Evolutionary conservation across 1,139 yeast species (phyloP), one percentile per base, ranked within the genome.

Genomic region (Hyphopichia pseudoburtonii): DNA sequence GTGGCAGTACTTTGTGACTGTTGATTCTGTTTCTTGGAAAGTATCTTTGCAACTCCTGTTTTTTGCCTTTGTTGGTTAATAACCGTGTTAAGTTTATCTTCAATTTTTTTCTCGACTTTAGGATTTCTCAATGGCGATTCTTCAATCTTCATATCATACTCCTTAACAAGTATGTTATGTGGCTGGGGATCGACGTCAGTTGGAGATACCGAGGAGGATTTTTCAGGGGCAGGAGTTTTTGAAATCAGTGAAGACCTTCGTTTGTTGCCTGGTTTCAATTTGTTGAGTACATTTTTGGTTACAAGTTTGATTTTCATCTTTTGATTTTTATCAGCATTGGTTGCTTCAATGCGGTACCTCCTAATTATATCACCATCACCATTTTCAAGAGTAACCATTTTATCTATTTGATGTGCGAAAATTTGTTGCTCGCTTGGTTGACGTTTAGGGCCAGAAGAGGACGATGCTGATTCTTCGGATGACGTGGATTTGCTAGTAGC

Each of bases 21-120:
- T 9, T n/a, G 27, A 5, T 21, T 7, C 23, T 7, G 23, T 21
- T 21, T 21, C 10, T 21, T 21, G 23, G n/a, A n/a, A 11, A 26
- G 15, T n/a, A 28, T 17, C 16, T 18, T 16, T 9, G 31, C 22
- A 18, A 28, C 23, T 17, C 21, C n/a, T 5, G 31, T 3, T 18
- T 28, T 28, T 17, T 15, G 6, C 5, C 10, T 11, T 17, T 28
- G 9, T 4, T 8, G 19, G 12, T 28, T 28, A 5, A 28, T 17
- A n/a, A 28, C 18, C 4, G n/a, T 5, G n/a, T 12, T 17, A 9
- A 28, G 11, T n/a, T 18, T 28, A 6, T 28, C 19, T 28, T 28
- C 31, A 11, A 28, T 11, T n/a, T 28, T 28, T 17, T 10, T 18
- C n/a, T 28, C 31, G 6, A 28, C 23, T 17, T 18, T 28, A n/a